Evolutionary conservation across 352 stramenopile species (phyloP), one percentile per base, ranked within the genome.

Genomic region (Phytopythium chamaehyphon): DNA sequence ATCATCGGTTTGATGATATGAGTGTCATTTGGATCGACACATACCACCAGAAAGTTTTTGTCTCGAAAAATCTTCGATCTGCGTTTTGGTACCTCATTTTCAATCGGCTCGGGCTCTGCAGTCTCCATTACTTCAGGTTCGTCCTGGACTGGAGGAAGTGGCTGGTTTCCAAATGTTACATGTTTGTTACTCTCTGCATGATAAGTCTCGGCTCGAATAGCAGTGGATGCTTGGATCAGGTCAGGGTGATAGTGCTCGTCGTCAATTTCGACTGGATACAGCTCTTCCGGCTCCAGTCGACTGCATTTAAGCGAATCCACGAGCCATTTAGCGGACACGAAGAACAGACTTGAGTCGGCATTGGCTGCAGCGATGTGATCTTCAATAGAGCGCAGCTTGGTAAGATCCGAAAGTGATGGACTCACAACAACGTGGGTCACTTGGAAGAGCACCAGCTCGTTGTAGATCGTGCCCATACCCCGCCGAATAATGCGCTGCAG

Each of bases 401-500:
- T 42, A 11, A 62, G 35, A 52, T 85, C 66, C 0, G 43, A 59
- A 28, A 86, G 49, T 16, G 69, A 76, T 3, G 73, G 68, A 37
- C 80, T 87, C 11, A 87, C 81, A 22, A 91, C 19, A 1, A 91
- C 67, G 37, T 91, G 81, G 4, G 77, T 87, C 38, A 89, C 81
- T n/a, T 76, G 73, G 4, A 51, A 62, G 16, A 74, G 19, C 22
- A 78, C 69, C 48, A 86, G 55, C 22, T 80, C 62, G 40, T 86
- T 71, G 47, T 83, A 89, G 37, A 86, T 81, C 39, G 77, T 82
- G 23, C 81, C 81, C 77, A 89, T 86, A 9, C 69, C 69, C n/a
- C 64, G 68, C 14, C 81, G 77, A 51, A 89, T 68, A 22, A 91
- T 40, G 19, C 46, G 54, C 51, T 86, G 75, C 26, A 91, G 35